Evolutionary conservation across 192 early-diverging fungal species (phyloP), one percentile per base, ranked within the genome.

Genomic region (Coemansia umbellata): DNA sequence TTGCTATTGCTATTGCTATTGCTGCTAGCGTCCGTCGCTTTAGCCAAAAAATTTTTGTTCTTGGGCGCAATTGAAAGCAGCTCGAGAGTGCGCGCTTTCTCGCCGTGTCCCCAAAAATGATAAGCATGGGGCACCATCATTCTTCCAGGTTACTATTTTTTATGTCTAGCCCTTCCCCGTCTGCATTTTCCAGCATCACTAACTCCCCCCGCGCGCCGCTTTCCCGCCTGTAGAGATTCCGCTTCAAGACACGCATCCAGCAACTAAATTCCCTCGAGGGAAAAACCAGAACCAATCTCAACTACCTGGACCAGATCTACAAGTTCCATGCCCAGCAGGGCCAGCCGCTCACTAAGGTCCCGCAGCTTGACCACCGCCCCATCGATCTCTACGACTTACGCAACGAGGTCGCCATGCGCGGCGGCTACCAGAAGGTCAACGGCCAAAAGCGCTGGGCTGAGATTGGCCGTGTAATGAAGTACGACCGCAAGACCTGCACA

Each of bases 251-350:
- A 11, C 81, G 95, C 13, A 86, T 90, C 28, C 93, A 95, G 75
- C 84, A 84, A 58, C 82, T 98, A 17, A 95, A 94, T 69, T 86
- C 84, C 19, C 93, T 96, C 78, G 90, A 94, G 53, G 95, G 92
- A 32, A 82, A 84, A 60, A 88, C 92, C 1, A 80, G 95, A 22
- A 77, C 87, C 14, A 90, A 86, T 26, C 74, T 95, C 44, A 93
- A 91, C 66, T 98, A 93, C 53, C 75, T 92, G 24, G 92, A 96
- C 51, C 91, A 94, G 77, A 78, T 98, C 14, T 81, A 87, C 63
- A 86, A 87, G 63, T 98, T 91, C 60, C 94, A 98, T 65, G 62
- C 81, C 9, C 85, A 89, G 53, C 77, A 83, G 43, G 91, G 92
- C 5, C 81, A 82, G 21, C 82, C 84, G 4, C 79, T 91, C 43